These are phyloP conservation scores for Naematelia encephala DNA, from an alignment of 768 basidiomycete genomes.

Conservation along the genomic window DNA sequence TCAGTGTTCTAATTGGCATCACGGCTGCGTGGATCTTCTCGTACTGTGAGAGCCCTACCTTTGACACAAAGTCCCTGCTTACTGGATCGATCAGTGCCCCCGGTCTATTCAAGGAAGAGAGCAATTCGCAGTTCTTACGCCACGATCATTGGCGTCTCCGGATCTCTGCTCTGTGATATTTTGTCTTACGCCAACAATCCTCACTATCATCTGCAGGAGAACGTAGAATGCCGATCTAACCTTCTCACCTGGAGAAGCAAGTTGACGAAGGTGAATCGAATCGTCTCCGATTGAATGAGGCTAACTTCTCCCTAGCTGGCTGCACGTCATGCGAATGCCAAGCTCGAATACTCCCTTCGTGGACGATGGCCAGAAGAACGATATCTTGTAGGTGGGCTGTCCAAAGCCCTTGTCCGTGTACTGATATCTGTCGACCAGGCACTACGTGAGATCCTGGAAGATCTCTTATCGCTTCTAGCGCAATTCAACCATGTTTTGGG, in stretches of 20 bases:
- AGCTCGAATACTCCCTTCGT: conserved; percentile 64
- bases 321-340: conserved; percentile 17
- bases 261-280: conserved; percentile 59
- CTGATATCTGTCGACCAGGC: conserved; percentile 20
- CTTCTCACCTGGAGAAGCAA: conserved; percentile 73
- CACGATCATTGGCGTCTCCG: conserved; percentile 65
- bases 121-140: conserved; percentile 71
- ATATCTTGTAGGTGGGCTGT: conserved; percentile 60
- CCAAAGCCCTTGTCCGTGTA: not conserved
- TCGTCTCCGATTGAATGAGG: conserved; percentile 42
- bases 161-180: conserved; percentile 70
- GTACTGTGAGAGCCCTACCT: conserved; percentile 41
- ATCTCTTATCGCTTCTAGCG: conserved; percentile 66
- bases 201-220: conserved; percentile 54
- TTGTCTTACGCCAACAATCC: conserved; percentile 67
- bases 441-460: conserved; percentile 53
- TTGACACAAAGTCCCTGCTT: not conserved
- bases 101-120: conserved; percentile 68
- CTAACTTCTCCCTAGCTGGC: conserved; percentile 18
- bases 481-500: conserved; percentile 71
- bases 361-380: conserved; percentile 76
- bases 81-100: conserved; percentile 56
- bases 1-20: conserved; percentile 64
- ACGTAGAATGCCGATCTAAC: conserved; percentile 60
- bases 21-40: conserved; percentile 63